These are phyloP conservation scores for Pichia sp. DNA, from an alignment of 1,139 yeast genomes.

Conservation along the genomic window DNA sequence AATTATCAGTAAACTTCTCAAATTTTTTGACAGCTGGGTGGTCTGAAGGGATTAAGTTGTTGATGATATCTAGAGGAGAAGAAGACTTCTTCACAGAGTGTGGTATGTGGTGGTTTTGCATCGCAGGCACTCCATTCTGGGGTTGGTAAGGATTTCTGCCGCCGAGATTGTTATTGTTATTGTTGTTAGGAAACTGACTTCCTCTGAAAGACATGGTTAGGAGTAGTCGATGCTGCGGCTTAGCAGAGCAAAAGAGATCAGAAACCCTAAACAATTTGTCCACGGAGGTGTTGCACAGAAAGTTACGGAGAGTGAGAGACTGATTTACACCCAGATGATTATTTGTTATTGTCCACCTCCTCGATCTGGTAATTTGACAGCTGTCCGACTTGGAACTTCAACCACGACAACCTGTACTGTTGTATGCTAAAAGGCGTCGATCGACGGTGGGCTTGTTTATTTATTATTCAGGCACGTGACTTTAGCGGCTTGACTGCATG, in stretches of 20 bases:
- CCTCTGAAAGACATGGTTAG: constrained; percentile 18
- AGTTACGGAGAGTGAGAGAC: too few species aligned
- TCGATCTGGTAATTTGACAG: neutral
- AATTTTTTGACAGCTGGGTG: constrained; percentile 39
- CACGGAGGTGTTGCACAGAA: too few species aligned
- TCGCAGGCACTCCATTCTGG: neutral
- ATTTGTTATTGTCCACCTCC: neutral
- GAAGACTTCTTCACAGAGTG: constrained; percentile 13
- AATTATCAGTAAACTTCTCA: constrained; percentile 43
- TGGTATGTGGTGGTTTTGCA: constrained; percentile 8
- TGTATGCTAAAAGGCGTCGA: too few species aligned
- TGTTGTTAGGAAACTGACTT: constrained; percentile 16
- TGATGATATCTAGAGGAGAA: constrained; percentile 25
- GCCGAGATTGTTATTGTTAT: constrained; percentile 1
- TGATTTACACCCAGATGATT: neutral
- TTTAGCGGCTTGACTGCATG: neutral
- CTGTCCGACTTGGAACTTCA: neutral
- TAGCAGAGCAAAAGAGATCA: neutral
- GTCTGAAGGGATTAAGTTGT: constrained; percentile 30
- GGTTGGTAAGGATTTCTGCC: constrained; percentile 8
- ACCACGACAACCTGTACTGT: neutral
- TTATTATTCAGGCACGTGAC: too few species aligned
- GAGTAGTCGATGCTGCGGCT: neutral
- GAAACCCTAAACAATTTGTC: too few species aligned
- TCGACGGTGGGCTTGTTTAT: too few species aligned